Evolutionary conservation across 1,284 basidiomycete genomes (phyloP).

Genomic region (Puccinia novopanici): DNA sequence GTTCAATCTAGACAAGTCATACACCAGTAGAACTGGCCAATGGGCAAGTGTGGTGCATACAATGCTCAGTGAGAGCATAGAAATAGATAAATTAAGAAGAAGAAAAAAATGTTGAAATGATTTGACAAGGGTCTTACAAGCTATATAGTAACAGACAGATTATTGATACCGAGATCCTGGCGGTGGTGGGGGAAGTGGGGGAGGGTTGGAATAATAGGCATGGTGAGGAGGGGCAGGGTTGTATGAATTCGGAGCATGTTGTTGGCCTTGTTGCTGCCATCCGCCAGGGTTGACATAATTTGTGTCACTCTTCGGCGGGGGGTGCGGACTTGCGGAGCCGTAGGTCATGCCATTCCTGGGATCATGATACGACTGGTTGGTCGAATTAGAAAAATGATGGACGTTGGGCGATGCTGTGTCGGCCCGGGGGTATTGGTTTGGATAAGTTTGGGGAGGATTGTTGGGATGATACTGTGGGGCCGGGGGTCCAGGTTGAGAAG

Average conservation of each 20-base stretch:
- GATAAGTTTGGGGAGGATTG: conserved; percentile 1
- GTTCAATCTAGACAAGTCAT: too few relatives aligned
- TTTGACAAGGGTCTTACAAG: conserved; percentile 1
- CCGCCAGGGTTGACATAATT: neutral
- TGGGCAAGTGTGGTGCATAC: too few relatives aligned
- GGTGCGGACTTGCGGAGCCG: neutral
- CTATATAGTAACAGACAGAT: neutral
- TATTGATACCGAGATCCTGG: conserved; percentile 5
- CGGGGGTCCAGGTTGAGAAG: conserved; percentile 38
- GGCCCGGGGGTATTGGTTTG: neutral
- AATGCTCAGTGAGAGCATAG: too few relatives aligned
- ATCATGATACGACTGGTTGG: neutral
- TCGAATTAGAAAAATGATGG: neutral
- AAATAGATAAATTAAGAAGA: neutral
- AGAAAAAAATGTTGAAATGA: too few relatives aligned
- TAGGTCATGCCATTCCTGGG: neutral
- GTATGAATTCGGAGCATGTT: neutral
- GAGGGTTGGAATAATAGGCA: neutral
- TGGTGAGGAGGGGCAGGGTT: neutral
- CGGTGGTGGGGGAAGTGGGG: neutral
- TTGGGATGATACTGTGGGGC: conserved; percentile 39
- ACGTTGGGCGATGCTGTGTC: neutral
- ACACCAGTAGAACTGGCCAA: too few relatives aligned
- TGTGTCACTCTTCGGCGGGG: neutral
- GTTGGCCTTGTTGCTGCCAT: conserved; percentile 1